Base-by-base conservation (phyloP, 495 filamentous ascomycete genomes). In the Pyronema omphalodes region DNA sequence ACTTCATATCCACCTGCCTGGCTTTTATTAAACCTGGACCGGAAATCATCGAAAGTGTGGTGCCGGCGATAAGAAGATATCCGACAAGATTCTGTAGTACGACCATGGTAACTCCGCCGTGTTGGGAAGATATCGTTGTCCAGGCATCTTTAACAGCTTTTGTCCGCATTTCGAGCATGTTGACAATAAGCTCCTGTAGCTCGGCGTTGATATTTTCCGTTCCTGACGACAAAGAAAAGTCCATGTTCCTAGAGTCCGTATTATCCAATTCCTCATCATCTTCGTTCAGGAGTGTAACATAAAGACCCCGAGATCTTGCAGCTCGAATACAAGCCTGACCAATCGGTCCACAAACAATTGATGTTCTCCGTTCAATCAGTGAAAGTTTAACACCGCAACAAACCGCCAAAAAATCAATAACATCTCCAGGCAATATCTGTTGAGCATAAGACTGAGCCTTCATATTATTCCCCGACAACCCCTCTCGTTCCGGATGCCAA, bases 401-500 rank as follows among this genome's bases (percentile, higher is more conserved):
- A 19, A 70, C 67, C 55, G 63, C 58, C 18, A 77, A 57, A 14
- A 77, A 68, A 44, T 67, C 72, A 47, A 69, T 58, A 44, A 74
- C 47, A 39, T 74, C 68, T 37, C 68, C 56, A 5, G 72, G 67
- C 3, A 58, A 59, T n/a, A 69, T 66, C 52, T 73, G 70, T 3
- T 54, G 52, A 7, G 52, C 35, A 9, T 51, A 41, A 41, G 39
- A 41, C 11, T 12, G 39, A 17, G 39, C 23, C 9, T 47, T 47
- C 7, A 47, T 3, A 7, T 41, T 17, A 41, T 41, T 41, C 1
- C 15, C 7, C 3, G 15, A 12, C 15, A 19, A 19, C 9, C 17
- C 23, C 17, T 7, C 66, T 72, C 58, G 70, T 86, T 81, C 77
- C 55, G 84, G 81, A 57, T 76, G 77, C 88, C 87, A 94, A 57